These are phyloP conservation scores for Clarireedia sp. DNA, from an alignment of 2,329 filamentous ascomycete species.

Conservation along the genomic window DNA sequence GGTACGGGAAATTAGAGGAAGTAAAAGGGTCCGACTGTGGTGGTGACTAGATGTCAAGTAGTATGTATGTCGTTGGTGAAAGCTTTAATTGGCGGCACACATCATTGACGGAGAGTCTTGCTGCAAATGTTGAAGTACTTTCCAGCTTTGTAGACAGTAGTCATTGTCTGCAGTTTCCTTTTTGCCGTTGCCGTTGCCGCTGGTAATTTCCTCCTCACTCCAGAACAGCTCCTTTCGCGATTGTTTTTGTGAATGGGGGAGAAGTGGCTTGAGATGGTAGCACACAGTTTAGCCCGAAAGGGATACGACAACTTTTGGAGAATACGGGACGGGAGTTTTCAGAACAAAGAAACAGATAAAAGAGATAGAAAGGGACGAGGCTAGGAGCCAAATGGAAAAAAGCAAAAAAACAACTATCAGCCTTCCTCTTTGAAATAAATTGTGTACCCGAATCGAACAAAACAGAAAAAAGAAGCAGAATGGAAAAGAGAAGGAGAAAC, in stretches of 20 bases:
- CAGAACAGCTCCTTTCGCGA: no score
- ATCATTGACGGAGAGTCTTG: no score
- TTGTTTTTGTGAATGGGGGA: no score
- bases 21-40: no score
- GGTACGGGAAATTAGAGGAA: no score
- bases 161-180: slow-evolving; percentile 2
- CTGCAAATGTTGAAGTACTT: no score
- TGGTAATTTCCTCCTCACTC: slow-evolving; percentile 1
- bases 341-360: neutral
- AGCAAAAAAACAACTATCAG: neutral
- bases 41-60: no score
- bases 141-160: neutral
- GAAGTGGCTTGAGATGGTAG: neutral
- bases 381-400: neutral
- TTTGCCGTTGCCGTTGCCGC: neutral
- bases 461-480: neutral
- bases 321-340: neutral
- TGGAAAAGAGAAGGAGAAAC: neutral
- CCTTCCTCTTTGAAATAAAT: neutral
- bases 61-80: no score
- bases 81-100: no score
- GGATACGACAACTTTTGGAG: neutral
- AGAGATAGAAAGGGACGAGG: neutral
- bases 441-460: no score
- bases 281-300: no score